Evolutionary conservation across 352 stramenopile species (phyloP).

Genomic region (Poterioochromonas sp.): DNA sequence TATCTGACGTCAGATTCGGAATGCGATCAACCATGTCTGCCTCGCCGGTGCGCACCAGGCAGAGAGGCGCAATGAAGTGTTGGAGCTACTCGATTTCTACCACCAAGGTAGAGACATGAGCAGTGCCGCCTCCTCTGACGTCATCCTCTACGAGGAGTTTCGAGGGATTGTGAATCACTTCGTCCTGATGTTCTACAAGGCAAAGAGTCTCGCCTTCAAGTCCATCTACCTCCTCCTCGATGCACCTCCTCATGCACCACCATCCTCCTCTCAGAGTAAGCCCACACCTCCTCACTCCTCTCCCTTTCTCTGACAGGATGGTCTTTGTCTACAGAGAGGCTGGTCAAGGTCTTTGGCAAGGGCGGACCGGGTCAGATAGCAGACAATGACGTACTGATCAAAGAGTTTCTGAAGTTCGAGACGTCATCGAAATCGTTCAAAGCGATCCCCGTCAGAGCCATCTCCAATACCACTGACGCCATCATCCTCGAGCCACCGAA

Average conservation of each 20-base stretch:
- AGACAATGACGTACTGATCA: neutral
- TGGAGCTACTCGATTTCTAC: constrained; percentile 25
- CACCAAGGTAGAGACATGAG: neutral
- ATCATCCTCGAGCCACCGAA: constrained; percentile 19
- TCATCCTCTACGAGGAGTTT: neutral
- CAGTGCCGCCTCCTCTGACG: neutral
- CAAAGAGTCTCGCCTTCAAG: constrained; percentile 23
- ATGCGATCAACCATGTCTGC: constrained; percentile 25
- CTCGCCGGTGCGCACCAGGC: neutral
- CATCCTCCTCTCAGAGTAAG: too few relatives aligned
- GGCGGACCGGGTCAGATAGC: neutral
- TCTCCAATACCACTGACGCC: constrained; percentile 8
- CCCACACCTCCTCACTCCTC: too few relatives aligned
- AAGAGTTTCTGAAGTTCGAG: constrained; percentile 33
- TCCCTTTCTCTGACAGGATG: neutral
- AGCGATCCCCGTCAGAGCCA: neutral
- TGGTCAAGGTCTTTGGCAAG: neutral
- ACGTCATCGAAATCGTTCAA: constrained; percentile 25
- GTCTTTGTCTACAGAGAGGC: neutral
- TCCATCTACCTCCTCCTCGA: neutral
- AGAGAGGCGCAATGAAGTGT: neutral
- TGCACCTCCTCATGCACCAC: too few relatives aligned
- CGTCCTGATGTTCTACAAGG: constrained; percentile 15
- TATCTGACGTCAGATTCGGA: constrained; percentile 6
- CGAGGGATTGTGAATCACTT: neutral